Evolutionary conservation across 2,329 filamentous ascomycete species (phyloP), one percentile per base, ranked within the genome.

Genomic region (Fusarium pseudonygamai): DNA sequence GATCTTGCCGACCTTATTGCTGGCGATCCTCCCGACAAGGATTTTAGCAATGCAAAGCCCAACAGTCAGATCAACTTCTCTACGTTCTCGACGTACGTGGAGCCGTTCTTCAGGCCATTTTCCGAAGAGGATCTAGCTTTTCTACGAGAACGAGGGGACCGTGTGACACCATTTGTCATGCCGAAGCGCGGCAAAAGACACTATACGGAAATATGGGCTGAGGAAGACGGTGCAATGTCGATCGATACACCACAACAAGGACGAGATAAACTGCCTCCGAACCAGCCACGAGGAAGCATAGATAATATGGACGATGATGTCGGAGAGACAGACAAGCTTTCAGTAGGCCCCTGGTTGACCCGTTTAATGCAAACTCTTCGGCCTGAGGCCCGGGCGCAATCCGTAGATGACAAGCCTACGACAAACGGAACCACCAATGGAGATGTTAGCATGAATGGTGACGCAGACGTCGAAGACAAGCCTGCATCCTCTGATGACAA

Each of bases 51-150:
- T 79, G 93, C 94, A 39, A 99, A 98, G 80, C 95, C 96, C 10
- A 92, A 92, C 26, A 97, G 96, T 78, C 96, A 99, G 84, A 96
- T 98, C 81, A 95, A 93, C 80, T 96, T 96, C 74, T 93, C 91
- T 64, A 97, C 96, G 4, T 99, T 99, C 82, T 92, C 93, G n/a
- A 91, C 93, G 11, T 97, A 96, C 79, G 89, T 97, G 61, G 96
- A 99, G 72, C 94, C 95, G 0, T 98, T 93, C 83, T 96, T 98
- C 74, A 90, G 96, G 11, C 91, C 93, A 0, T 93, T 97, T 76
- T 93, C 92, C 1, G 96, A 99, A 79, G 96, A 99, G 80, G 96
- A 99, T 79, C 89, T 98, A 50, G 94, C 94, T 2, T 99, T 98
- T 80, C 83, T 99, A 42, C 92, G 95, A 78, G 96, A 99, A 83